Evolutionary conservation across 805 yeast genomes (phyloP).

Genomic region (Wickerhamiella australiensis): DNA sequence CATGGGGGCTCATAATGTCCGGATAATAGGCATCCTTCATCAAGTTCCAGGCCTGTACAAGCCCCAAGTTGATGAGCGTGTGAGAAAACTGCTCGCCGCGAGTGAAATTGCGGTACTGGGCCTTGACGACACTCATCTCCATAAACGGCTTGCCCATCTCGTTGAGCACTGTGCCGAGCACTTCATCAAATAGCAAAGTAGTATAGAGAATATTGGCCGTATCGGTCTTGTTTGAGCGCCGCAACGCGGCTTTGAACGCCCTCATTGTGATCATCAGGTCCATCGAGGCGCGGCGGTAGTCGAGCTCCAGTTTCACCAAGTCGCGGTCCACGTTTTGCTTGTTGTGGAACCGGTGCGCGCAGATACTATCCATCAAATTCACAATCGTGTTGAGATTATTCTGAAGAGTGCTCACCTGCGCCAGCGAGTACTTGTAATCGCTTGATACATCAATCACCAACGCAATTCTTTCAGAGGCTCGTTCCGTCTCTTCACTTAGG

Average conservation of each 20-base stretch:
- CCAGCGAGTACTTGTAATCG: constrained; percentile 40
- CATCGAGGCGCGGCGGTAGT: constrained; percentile 21
- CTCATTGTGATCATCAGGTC: constrained; percentile 29
- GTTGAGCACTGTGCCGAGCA: constrained; percentile 58
- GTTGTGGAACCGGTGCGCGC: neutral
- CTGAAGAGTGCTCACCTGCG: constrained; percentile 40
- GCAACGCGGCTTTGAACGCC: constrained; percentile 27
- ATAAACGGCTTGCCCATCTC: constrained; percentile 50
- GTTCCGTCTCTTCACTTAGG: constrained; percentile 41
- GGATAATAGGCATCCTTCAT: constrained; percentile 49
- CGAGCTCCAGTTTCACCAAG: constrained; percentile 25
- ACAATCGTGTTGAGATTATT: constrained; percentile 34
- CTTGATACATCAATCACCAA: constrained; percentile 55
- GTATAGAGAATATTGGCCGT: constrained; percentile 31
- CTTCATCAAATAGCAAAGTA: constrained; percentile 53
- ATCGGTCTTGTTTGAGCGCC: constrained; percentile 25
- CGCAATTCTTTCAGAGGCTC: constrained; percentile 51
- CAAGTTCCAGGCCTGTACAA: constrained; percentile 59
- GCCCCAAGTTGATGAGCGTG: constrained; percentile 46
- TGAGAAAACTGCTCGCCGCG: constrained; percentile 53
- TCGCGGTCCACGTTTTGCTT: constrained; percentile 16
- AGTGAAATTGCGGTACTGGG: constrained; percentile 50
- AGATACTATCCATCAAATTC: constrained; percentile 34
- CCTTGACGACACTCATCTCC: constrained; percentile 53
- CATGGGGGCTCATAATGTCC: constrained; percentile 50